Percentiles rank a stretch among this genome's conserved stretches.
These are phyloP conservation scores for Aureobasidium sp. DNA, from an alignment of 2,329 filamentous ascomycete species.

Conservation along the genomic window DNA sequence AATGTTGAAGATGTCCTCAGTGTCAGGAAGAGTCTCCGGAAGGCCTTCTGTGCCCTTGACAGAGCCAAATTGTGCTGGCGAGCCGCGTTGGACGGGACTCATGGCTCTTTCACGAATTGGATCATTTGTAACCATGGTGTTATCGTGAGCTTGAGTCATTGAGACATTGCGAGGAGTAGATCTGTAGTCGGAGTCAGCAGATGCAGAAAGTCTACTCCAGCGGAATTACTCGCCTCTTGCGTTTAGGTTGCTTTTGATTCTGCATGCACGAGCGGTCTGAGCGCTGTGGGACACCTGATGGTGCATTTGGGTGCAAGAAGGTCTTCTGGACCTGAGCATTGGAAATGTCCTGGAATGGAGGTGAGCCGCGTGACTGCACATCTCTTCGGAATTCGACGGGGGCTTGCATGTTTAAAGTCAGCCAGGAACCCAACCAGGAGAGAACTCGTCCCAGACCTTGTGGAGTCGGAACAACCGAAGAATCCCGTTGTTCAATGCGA, in stretches of 20 bases:
- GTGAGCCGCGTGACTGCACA: neutral
- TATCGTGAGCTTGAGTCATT: neutral
- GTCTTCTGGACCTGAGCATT: neutral
- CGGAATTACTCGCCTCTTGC: neutral
- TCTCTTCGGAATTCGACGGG: neutral
- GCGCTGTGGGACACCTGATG: neutral
- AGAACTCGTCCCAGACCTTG: neutral
- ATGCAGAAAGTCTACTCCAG: neutral
- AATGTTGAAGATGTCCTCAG: neutral
- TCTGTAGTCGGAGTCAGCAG: neutral
- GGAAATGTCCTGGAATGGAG: neutral
- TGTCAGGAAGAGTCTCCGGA: neutral
- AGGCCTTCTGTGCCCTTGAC: neutral
- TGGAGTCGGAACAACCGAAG: neutral
- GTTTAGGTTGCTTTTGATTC: neutral
- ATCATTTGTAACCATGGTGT: no score
- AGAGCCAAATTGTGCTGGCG: neutral
- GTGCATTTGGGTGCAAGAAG: neutral
- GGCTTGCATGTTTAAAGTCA: conserved; percentile 6
- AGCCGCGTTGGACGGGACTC: neutral
- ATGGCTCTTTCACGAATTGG: neutral
- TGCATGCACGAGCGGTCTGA: neutral
- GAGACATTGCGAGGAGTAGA: neutral
- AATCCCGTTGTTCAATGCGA: neutral
- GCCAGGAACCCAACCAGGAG: neutral